phyloP scores from a whole-genome alignment of 306 rosid species.

The apple (Malus domestica) region DNA sequence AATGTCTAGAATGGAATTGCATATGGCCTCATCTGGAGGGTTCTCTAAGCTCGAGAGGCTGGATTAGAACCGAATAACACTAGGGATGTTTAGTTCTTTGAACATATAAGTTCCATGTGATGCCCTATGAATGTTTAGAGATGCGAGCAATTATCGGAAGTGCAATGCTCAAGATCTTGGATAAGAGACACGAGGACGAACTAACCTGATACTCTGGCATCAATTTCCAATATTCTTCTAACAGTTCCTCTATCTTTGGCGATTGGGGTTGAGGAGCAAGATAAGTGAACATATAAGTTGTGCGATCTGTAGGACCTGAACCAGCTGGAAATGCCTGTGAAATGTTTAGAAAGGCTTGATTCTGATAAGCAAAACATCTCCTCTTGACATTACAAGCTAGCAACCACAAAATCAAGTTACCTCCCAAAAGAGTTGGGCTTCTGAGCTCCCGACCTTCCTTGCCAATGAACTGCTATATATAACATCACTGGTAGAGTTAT shows the following conservation, averaged over 20 bases:
- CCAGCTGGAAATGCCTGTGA: conserved; percentile 95
- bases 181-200: background rate
- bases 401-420: conserved; percentile 31
- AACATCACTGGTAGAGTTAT: conserved; percentile 66
- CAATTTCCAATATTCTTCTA: conserved; percentile 81
- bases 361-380: background rate
- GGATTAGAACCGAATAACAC: too few species aligned
- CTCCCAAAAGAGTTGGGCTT: conserved; percentile 95
- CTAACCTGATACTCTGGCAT: conserved; percentile 91
- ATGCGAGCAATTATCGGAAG: background rate
- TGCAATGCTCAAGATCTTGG: background rate
- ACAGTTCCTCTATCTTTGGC: conserved; percentile 68
- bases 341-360: conserved; percentile 23
- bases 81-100: too few species aligned
- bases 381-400: background rate
- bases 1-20: background rate
- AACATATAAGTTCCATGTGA: too few species aligned
- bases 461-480: conserved; percentile 73
- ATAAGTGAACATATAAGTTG: conserved; percentile 90
- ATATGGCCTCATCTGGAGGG: background rate
- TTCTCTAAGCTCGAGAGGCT: too few species aligned
- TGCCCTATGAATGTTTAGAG: too few species aligned
- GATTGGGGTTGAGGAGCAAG: conserved; percentile 79
- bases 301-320: conserved; percentile 83
- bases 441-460: conserved; percentile 59